Evolutionary conservation across 345 rosid species (phyloP), one percentile per base, ranked within the genome.

Genomic region (Gossypium turneri): DNA sequence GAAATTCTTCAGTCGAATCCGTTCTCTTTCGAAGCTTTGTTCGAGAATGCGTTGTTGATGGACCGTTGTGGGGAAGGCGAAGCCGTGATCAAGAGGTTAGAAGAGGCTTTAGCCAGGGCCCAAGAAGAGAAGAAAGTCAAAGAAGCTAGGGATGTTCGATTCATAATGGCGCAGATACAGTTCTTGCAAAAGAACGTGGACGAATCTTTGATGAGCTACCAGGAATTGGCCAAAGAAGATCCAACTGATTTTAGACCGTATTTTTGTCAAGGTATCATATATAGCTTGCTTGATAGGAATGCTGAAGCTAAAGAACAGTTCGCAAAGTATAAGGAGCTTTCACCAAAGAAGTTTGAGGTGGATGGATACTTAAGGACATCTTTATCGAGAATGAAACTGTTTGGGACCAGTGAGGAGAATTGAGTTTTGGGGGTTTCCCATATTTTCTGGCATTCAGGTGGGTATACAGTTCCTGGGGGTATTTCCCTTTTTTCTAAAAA

Each of bases 151-250:
- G 91, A 92, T 64, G 97, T 92, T 85, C 89, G 86, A 77, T 55
- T 94, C 82, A 90, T 92, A 16, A 90, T 94, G 86, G 97, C 98
- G 7, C 97, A 92, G 78, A 80, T 92, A 53, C 86, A 81, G 72
- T 94, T 94, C 75, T 76, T 92, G 86, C 97, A 87, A 81, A 90
- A 89, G 90, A 87, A 90, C 17, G 94, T 94, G 52, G 95, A 94
- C 52, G 94, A 78, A 60, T 97, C 97, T 7, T 77, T 94, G 88
- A 81, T 70, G 85, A 92, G 89, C 75, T 94, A 92, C 51, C 85
- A 85, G 50, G 82, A 90, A 48, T 67, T 92, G 76, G 82, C 87
- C 3, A 86, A 79, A 70, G 98, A 94, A 77, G 94, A 94, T 69
- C 97, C 97, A 0, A 70, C 52, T 59, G 98, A 94, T 79, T 89